phyloP scores from a whole-genome alignment of 2,329 filamentous ascomycete species.

The Arthrobotrys pseudoclavata region DNA sequence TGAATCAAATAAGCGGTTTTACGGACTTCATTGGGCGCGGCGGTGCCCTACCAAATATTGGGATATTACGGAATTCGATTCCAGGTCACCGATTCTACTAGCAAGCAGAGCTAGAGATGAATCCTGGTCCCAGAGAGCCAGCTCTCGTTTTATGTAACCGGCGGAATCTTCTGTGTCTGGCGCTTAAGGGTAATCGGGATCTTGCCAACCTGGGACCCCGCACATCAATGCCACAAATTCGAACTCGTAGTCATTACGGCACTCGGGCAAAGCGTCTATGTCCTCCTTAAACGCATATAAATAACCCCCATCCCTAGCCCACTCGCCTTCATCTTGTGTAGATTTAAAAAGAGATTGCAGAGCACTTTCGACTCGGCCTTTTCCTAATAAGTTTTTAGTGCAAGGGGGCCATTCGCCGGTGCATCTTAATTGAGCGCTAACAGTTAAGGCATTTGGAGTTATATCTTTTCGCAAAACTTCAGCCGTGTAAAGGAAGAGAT shows the following conservation, averaged over 20 bases:
- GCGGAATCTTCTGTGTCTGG: background rate
- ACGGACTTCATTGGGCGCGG: too few species aligned
- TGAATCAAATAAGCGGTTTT: too few species aligned
- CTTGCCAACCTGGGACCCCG: background rate
- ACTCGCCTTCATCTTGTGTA: background rate
- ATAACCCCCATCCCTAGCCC: too few species aligned
- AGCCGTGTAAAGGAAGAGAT: constrained; percentile 64
- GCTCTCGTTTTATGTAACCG: background rate
- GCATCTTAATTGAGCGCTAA: too few species aligned
- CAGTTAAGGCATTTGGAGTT: constrained; percentile 38
- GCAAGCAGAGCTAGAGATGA: too few species aligned
- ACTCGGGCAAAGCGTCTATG: constrained; percentile 63
- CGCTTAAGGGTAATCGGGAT: too few species aligned
- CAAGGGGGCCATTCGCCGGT: constrained; percentile 63
- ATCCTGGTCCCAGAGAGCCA: too few species aligned
- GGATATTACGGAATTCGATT: too few species aligned
- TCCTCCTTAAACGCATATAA: too few species aligned
- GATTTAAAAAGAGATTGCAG: constrained; percentile 64
- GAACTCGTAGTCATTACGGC: constrained; percentile 66
- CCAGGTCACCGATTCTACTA: too few species aligned
- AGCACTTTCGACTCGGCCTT: constrained; percentile 64
- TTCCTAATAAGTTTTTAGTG: constrained; percentile 64
- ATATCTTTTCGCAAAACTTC: constrained; percentile 59
- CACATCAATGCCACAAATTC: constrained; percentile 62
- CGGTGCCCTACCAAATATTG: too few species aligned